Base-by-base conservation (phyloP, 2,329 filamentous ascomycete genomes). In the Penicillium sp. region DNA sequence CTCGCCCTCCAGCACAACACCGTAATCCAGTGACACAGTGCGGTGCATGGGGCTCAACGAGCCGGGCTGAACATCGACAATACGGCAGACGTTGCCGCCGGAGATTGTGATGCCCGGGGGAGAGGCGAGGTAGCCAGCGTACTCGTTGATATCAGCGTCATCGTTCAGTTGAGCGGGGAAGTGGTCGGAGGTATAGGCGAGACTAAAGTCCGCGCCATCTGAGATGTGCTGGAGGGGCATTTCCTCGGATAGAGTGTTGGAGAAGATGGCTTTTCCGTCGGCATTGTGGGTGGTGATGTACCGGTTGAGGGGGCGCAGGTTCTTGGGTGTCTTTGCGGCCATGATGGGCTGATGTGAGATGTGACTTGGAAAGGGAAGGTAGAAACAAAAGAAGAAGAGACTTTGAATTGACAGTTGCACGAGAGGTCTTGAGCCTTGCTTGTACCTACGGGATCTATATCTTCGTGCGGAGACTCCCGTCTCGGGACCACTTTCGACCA, bases 151-250 rank as follows among this genome's bases (percentile, higher is more conserved):
- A 68, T 87, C 84, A 57, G 76, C 69, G 61, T 82, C 78, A 24
- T 74, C 65, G 65, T 77, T 75, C 64, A 86, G 75, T 53, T 81
- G 70, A 33, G 82, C 78, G 0, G 84, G 84, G 56, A 79, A 81
- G 51, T 76, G 71, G 51, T 80, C 78, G 4, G 84, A 82, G 8
- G 81, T 80, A 72, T 85, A 86, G 61, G 76, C 78, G 35, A 85
- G 79, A 33, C 76, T 78, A 67, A 85, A 85, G 17, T 75, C 76
- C 37, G 83, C 79, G 42, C 80, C 79, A 64, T 82, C 79, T 63
- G 63, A 55, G 10, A 72, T 65, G 17, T 67, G 58, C 15, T 63
- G 56, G 2, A 73, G 60, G 0, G 65, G 64, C 65, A 68, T 66
- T 1, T 44, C 22, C n/a, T 68, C 65, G 0, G 74, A 62, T 35